Base-by-base conservation (phyloP, 495 filamentous ascomycete species). In the Penicillium psychrofluorescens region DNA sequence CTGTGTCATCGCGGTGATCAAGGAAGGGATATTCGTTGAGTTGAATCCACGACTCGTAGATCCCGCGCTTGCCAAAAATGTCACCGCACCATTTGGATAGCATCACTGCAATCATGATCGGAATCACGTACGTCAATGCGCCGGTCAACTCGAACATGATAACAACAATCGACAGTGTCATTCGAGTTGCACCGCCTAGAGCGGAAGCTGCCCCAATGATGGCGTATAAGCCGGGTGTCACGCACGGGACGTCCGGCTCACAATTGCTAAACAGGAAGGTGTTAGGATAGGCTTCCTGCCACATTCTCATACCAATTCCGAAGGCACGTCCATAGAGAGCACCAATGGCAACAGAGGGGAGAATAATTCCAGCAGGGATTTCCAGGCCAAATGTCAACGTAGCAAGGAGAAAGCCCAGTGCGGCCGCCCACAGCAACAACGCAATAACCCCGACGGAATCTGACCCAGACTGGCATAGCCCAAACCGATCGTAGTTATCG, bases 91-190 rank as follows among this genome's bases (percentile, higher is more conserved):
- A 98, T 65, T 98, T 98, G 47, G 84, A 86, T 15, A 97, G 68
- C 91, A 98, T 95, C 47, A 98, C 92, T n/a, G 94, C 90, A 46
- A 98, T 86, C 92, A 98, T 98, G 59, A 98, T 97, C 13, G 92
- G 92, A 9, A 98, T 81, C 29, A 98, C 92, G 60, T 98, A 97
- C 0, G 90, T 95, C 11, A 98, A 71, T 0, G 92, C 94, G 22
- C 92, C 92, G 0, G 92, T 98, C 27, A 98, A 80, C 66, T 98
- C 92, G 52, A 97, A 98, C 88, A 95, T 97, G 66, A 98, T 97
- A 49, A 97, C 92, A 3, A 97, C 92, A 54, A 98, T 95, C 9
- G 91, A 96, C 11, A 84, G 73, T 9, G 92, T 98, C 86, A 98
- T 96, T 52, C 92, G 81, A 22, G 91, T 97, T n/a, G 92, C 88